Evolutionary conservation across 129 eudicot species (phyloP).

Genomic region (Pittosporum tobira): DNA sequence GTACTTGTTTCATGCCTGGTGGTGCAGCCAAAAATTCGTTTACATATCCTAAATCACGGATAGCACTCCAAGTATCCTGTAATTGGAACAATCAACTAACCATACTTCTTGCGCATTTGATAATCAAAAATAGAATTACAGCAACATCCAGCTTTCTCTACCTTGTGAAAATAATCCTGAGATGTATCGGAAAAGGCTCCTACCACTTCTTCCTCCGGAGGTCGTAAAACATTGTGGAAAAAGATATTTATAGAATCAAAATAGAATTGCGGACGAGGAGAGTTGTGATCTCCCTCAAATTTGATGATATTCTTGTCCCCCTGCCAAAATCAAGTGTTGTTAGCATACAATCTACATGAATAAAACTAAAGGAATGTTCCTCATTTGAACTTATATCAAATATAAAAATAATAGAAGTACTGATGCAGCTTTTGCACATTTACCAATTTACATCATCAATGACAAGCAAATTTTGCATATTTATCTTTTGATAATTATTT

Average conservation of each 20-base stretch:
- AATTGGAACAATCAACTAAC: constrained; percentile 14
- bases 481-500: too few relatives aligned
- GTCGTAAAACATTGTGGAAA: constrained; percentile 88
- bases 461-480: too few relatives aligned
- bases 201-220: constrained; percentile 65
- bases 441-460: too few relatives aligned
- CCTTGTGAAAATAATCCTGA: constrained; percentile 62
- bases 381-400: neutral
- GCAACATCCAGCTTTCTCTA: constrained; percentile 9
- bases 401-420: neutral
- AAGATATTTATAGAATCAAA: constrained; percentile 93
- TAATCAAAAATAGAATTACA: neutral
- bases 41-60: constrained; percentile 49
- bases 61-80: constrained; percentile 47
- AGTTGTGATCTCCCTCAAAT: constrained; percentile 97
- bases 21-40: constrained; percentile 43
- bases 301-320: constrained; percentile 96
- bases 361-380: neutral
- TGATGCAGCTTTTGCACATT: neutral
- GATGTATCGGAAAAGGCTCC: constrained; percentile 49
- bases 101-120: constrained; percentile 3
- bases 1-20: constrained; percentile 30
- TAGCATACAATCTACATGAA: neutral
- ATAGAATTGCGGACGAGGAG: constrained; percentile 94
- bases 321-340: constrained; percentile 30